Evolutionary conservation across 2,329 filamentous ascomycete species (phyloP).

Genomic region (Exophiala bonariae): DNA sequence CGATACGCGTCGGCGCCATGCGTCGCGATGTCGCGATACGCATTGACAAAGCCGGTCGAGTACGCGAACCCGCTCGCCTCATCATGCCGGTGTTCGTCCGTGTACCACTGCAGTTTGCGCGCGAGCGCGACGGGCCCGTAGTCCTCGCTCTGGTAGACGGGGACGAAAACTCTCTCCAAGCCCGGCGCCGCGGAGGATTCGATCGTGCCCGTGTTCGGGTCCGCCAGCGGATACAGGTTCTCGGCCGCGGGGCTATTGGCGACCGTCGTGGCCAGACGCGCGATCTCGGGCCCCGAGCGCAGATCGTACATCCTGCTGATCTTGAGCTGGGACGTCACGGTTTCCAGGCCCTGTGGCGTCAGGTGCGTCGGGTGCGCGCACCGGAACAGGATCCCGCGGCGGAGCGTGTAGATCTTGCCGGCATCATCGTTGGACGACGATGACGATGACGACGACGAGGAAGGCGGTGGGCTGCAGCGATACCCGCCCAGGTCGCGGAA

Average conservation of each 20-base stretch:
- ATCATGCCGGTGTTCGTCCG: constrained; percentile 57
- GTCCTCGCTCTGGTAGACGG: constrained; percentile 67
- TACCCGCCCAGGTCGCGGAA: constrained; percentile 69
- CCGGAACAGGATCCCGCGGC: constrained; percentile 61
- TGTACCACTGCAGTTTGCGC: constrained; percentile 58
- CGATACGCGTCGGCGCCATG: constrained; percentile 55
- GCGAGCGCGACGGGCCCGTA: constrained; percentile 61
- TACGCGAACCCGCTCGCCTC: constrained; percentile 17
- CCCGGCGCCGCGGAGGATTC: constrained; percentile 32
- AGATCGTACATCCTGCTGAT: constrained; percentile 69
- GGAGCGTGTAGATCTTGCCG: constrained; percentile 37
- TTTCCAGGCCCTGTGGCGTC: constrained; percentile 53
- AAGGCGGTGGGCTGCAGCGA: constrained; percentile 29
- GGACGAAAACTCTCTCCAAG: constrained; percentile 58
- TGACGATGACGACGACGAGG: constrained; percentile 1
- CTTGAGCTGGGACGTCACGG: constrained; percentile 53
- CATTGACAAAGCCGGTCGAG: constrained; percentile 60
- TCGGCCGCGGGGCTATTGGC: constrained; percentile 30
- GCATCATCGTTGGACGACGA: background rate
- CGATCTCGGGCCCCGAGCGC: constrained; percentile 52
- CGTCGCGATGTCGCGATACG: constrained; percentile 67
- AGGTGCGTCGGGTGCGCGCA: constrained; percentile 66
- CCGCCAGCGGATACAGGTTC: constrained; percentile 26
- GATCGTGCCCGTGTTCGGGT: constrained; percentile 16
- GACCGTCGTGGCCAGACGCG: constrained; percentile 26